Conservation (phyloP, 805 yeast genomes). For the Candida yuanshanica region DNA sequence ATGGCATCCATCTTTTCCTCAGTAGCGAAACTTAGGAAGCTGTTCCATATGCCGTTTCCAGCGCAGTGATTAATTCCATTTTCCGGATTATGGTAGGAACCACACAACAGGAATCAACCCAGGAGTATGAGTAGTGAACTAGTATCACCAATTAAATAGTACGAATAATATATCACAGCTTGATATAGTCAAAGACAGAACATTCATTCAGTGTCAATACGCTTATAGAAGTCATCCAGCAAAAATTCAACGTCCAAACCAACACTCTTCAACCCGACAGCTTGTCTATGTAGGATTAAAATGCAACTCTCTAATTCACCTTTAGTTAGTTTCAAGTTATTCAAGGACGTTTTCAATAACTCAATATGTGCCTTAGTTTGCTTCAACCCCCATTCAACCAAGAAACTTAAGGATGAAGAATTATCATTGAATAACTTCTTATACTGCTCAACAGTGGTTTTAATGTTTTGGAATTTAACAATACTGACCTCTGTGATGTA, state of each 20-base stretch:
- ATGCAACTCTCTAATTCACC: slow-evolving; percentile 51
- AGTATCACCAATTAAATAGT: no score
- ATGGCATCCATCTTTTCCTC: slow-evolving; percentile 55
- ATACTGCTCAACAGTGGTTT: slow-evolving; percentile 51
- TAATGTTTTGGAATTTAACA: slow-evolving; percentile 55
- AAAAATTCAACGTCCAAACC: slow-evolving; percentile 62
- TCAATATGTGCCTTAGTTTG: slow-evolving; percentile 56
- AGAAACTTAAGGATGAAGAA: slow-evolving; percentile 38
- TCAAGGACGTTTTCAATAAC: slow-evolving; percentile 59
- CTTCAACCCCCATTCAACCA: slow-evolving; percentile 56
- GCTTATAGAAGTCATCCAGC: slow-evolving; percentile 19
- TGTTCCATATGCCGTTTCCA: no score
- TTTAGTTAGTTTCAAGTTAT: slow-evolving; percentile 52
- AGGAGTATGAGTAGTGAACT: no score
- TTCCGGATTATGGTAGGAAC: no score
- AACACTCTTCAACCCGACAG: slow-evolving; percentile 50
- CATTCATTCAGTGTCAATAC: slow-evolving; percentile 15
- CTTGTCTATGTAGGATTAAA: slow-evolving; percentile 49
- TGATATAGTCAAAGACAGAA: not conserved
- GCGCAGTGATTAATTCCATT: no score
- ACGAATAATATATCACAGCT: no score
- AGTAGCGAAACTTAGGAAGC: no score
- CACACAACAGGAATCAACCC: no score
- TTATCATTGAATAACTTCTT: slow-evolving; percentile 42
- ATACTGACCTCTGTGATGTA: slow-evolving; percentile 59